phyloP scores from a whole-genome alignment of 2,329 filamentous ascomycete genomes.

The Seiridium cupressi region DNA sequence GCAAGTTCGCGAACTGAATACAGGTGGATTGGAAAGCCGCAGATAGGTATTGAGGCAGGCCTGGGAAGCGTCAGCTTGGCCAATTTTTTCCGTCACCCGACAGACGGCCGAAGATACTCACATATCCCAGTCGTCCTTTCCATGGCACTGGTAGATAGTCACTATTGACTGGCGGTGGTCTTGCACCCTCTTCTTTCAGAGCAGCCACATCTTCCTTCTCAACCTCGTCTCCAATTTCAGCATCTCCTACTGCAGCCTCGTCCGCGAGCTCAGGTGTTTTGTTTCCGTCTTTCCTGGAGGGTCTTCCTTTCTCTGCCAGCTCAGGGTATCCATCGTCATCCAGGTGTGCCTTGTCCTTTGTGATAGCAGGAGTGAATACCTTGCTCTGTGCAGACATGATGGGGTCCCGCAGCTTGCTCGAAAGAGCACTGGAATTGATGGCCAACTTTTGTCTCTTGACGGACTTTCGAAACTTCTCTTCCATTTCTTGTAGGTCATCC shows the following conservation, averaged over 20 bases:
- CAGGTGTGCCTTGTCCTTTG: conserved; percentile 10
- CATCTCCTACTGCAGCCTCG: background rate
- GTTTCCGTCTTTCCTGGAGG: background rate
- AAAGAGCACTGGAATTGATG: conserved; percentile 39
- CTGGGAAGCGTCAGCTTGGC: conserved; percentile 32
- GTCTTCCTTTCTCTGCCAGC: background rate
- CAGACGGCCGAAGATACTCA: conserved; percentile 40
- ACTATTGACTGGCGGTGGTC: conserved; percentile 79
- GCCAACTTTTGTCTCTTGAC: conserved; percentile 45
- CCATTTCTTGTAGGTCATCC: conserved; percentile 48
- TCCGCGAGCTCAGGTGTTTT: background rate
- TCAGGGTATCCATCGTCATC: background rate
- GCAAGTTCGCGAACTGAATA: conserved; percentile 90
- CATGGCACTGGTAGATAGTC: conserved; percentile 82
- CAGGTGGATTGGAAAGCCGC: conserved; percentile 73
- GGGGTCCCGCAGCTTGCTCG: background rate
- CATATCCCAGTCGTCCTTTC: conserved; percentile 87
- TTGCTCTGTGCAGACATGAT: conserved; percentile 14
- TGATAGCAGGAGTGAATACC: conserved; percentile 23
- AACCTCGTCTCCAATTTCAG: conserved; percentile 6
- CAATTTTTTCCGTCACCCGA: background rate
- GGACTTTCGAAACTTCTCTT: conserved; percentile 39
- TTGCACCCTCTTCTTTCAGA: conserved; percentile 33
- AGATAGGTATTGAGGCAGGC: conserved; percentile 93
- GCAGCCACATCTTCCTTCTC: conserved; percentile 18